Conservation (phyloP, 805 yeast species). For the Clavispora santaluciae region DNA sequence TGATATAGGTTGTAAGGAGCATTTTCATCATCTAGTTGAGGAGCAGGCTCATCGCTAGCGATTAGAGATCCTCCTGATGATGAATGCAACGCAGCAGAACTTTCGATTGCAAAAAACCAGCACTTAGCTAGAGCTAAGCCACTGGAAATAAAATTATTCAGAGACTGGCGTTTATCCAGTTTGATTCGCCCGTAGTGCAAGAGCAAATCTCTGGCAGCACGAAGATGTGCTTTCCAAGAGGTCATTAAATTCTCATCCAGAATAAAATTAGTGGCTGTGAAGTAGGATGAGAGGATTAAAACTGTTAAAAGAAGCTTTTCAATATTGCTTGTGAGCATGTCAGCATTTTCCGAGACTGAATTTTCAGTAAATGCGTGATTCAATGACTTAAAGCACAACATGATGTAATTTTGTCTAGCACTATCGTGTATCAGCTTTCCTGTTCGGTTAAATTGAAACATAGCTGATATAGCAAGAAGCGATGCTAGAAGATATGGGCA, state of each 20-base stretch:
- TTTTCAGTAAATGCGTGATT: conserved; percentile 16
- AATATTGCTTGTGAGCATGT: conserved; percentile 14
- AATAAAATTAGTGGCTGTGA: conserved; percentile 18
- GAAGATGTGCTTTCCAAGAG: conserved; percentile 22
- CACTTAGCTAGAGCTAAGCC: conserved; percentile 23
- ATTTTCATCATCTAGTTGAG: conserved; percentile 1
- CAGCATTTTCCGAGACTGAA: conserved; percentile 3
- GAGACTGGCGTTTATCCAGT: conserved; percentile 2
- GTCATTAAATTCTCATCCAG: conserved; percentile 8
- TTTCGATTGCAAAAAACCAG: conserved; percentile 26
- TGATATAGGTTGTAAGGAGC: conserved; percentile 2
- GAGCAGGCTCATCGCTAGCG: conserved; percentile 1
- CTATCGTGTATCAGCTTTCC: conserved; percentile 18
- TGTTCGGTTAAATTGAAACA: conserved; percentile 22
- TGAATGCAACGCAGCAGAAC: conserved; percentile 17
- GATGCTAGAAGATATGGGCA: conserved; percentile 21
- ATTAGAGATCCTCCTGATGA: conserved; percentile 13
- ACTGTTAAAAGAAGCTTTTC: conserved; percentile 24
- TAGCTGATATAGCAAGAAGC: conserved; percentile 22
- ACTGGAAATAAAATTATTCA: conserved; percentile 10
- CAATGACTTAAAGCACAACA: conserved; percentile 18
- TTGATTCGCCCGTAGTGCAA: conserved; percentile 14
- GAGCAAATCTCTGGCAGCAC: conserved; percentile 24
- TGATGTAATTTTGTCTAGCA: conserved; percentile 17
- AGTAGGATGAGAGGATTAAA: conserved; percentile 19